Conservation (phyloP, 148 eudicot species). For the Camellia sinensis region DNA sequence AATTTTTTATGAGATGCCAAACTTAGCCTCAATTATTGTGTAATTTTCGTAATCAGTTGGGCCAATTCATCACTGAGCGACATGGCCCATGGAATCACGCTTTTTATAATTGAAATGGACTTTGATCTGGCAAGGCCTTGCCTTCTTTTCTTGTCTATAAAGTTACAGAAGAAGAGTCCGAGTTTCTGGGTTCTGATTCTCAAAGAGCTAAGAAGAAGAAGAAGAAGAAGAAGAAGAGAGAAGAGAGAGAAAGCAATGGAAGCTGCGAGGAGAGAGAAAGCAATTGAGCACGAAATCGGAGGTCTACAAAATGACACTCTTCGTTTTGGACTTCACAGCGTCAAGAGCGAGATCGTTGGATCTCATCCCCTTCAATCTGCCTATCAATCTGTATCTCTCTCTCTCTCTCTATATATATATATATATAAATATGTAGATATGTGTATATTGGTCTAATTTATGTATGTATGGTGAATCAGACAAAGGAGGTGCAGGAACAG, state of each 20-base stretch:
- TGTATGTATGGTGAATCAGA: slow-evolving; percentile 24
- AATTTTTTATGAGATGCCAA: too few relatives aligned
- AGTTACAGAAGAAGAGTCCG: background rate
- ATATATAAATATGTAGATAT: background rate
- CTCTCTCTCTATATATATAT: background rate
- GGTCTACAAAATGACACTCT: slow-evolving; percentile 61
- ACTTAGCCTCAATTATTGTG: too few relatives aligned
- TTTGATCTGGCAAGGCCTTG: background rate
- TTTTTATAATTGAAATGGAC: background rate
- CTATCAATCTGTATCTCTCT: slow-evolving; percentile 43
- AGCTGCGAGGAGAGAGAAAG: slow-evolving; percentile 42
- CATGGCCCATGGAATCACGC: too few relatives aligned
- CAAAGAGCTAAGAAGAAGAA: background rate
- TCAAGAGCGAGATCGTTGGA: slow-evolving; percentile 74
- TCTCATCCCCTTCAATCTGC: slow-evolving; percentile 81
- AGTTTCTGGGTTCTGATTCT: background rate
- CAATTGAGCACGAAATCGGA: slow-evolving; percentile 68
- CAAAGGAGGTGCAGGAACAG: slow-evolving; percentile 44
- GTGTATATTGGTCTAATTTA: background rate
- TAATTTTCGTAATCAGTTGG: too few relatives aligned
- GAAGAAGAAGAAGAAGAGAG: background rate
- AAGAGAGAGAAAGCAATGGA: slow-evolving; percentile 35
- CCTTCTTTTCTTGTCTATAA: slow-evolving; percentile 12
- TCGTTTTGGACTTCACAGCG: slow-evolving; percentile 78
- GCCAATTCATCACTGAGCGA: too few relatives aligned